Percentiles rank a stretch among this genome's conserved stretches.
Evolutionary conservation across 1,139 yeast genomes (phyloP).

Genomic region (Blastobotrys arbuscula): DNA sequence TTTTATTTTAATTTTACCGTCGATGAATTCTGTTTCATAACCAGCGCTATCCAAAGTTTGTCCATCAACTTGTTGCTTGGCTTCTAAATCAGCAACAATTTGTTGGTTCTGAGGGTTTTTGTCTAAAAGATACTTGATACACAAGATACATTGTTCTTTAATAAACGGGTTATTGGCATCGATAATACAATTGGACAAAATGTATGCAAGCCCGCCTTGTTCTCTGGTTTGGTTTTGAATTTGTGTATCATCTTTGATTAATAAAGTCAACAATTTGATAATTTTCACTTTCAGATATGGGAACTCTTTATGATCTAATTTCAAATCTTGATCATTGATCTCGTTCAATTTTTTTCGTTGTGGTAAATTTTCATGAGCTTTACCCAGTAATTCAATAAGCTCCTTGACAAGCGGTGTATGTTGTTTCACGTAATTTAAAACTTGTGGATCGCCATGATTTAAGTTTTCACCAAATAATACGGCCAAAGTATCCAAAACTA

Average conservation of each 20-base stretch:
- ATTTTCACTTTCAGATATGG: slow-evolving; percentile 30
- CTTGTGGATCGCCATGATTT: not conserved
- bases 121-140: slow-evolving; percentile 62
- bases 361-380: slow-evolving; percentile 26
- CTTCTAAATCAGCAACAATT: slow-evolving; percentile 62
- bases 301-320: slow-evolving; percentile 24
- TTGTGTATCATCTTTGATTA: slow-evolving; percentile 44
- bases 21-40: slow-evolving; percentile 49
- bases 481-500: slow-evolving; percentile 19
- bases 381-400: slow-evolving; percentile 22
- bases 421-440: not conserved
- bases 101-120: slow-evolving; percentile 64
- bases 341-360: slow-evolving; percentile 25
- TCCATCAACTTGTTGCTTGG: slow-evolving; percentile 46
- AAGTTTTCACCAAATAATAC: slow-evolving; percentile 16
- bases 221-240: slow-evolving; percentile 66
- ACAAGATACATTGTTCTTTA: slow-evolving; percentile 76
- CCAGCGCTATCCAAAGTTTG: slow-evolving; percentile 52
- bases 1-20: slow-evolving; percentile 48
- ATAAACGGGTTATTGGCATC: slow-evolving; percentile 82
- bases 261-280: slow-evolving; percentile 26
- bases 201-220: slow-evolving; percentile 60
- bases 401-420: slow-evolving; percentile 10
- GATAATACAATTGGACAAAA: slow-evolving; percentile 75
- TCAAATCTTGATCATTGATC: slow-evolving; percentile 12